Base-by-base conservation (phyloP, 257 asterid species). In the Haberlea rhodopensis region DNA sequence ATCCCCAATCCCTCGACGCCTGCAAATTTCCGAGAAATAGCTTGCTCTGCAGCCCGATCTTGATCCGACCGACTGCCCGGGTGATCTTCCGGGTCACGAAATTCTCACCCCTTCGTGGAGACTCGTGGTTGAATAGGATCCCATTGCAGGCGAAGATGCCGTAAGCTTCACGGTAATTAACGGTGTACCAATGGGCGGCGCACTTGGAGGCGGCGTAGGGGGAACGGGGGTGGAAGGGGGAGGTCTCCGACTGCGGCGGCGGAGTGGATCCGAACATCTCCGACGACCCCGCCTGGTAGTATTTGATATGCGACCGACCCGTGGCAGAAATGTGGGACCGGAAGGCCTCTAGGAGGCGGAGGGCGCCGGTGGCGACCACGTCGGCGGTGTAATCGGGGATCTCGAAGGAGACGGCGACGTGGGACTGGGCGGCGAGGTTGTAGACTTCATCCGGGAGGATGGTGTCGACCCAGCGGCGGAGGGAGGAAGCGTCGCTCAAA, bases 171-270 rank as follows among this genome's bases (percentile, higher is more conserved):
- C 97, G 87, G 79, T 94, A 94, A 66, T 94, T 94, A 22, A 94
- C 99, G 8, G 99, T 90, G 81, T 94, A 94, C 99, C 97, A 94
- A 68, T 94, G 99, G 40, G 96, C 99, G 45, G 97, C 97, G 87
- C 87, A 80, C 61, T 94, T 94, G 25, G 99, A 78, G n/a, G 75
- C 99, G 11, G 97, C 99, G 79, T 94, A 94, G 8, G 99, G 99
- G 10, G 96, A 94, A 16, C 96, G 80, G 1, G 97, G 97, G 69
- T 90, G 97, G 74, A 94, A 90, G 8, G 95, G 91, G 34, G 92
- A 52, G 6, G 88, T 31, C 63, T 94, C 99, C 0, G 92, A 82
- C 60, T 94, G 99, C 4, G 99, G 96, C 1, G 97, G 99, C 6
- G 97, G 85, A 0, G 97, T 94, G 70, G 99, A 81, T 80, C 99